Conservation (phyloP, 2,329 filamentous ascomycete species). For the Neonectria neomacrospora region DNA sequence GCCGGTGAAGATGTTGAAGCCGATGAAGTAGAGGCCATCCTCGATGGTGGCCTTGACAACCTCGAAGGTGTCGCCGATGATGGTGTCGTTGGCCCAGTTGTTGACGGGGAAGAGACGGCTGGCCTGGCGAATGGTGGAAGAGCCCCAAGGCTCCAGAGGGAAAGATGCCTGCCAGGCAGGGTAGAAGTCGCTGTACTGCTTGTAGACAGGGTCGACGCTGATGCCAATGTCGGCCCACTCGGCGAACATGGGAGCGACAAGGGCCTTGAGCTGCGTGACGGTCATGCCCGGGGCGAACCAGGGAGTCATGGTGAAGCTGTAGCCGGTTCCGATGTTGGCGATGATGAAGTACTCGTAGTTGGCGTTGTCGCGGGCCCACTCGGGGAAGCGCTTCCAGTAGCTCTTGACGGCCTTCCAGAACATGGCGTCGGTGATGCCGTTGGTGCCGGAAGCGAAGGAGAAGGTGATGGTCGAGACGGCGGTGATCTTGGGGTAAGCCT, state of each 20-base stretch:
- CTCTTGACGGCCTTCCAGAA: slow-evolving; percentile 46
- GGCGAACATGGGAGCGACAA: slow-evolving; percentile 51
- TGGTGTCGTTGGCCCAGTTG: slow-evolving; percentile 29
- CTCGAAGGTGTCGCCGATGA: slow-evolving; percentile 24
- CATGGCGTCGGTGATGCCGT: slow-evolving; percentile 37
- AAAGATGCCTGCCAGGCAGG: slow-evolving; percentile 42
- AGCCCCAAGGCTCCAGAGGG: slow-evolving; percentile 40
- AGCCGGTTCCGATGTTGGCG: slow-evolving; percentile 41
- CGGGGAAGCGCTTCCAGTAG: slow-evolving; percentile 40
- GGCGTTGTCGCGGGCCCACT: slow-evolving; percentile 40
- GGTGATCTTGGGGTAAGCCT: slow-evolving; percentile 47
- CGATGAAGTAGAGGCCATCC: slow-evolving; percentile 31
- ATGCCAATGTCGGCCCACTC: slow-evolving; percentile 47
- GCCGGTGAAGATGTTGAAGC: slow-evolving; percentile 30
- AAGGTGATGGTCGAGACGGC: slow-evolving; percentile 47
- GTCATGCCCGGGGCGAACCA: slow-evolving; percentile 42
- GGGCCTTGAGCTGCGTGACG: slow-evolving; percentile 27
- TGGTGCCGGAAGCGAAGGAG: slow-evolving; percentile 34
- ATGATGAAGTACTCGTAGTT: slow-evolving; percentile 44
- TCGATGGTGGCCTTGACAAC: slow-evolving; percentile 29
- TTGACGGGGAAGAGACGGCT: slow-evolving; percentile 34
- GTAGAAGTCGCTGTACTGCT: slow-evolving; percentile 41
- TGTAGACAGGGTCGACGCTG: slow-evolving; percentile 37
- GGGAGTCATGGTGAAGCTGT: slow-evolving; percentile 46
- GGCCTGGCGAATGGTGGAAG: slow-evolving; percentile 40